These are phyloP conservation scores for Ochetophila trinervis DNA, from an alignment of 306 rosid species.

Conservation along the genomic window DNA sequence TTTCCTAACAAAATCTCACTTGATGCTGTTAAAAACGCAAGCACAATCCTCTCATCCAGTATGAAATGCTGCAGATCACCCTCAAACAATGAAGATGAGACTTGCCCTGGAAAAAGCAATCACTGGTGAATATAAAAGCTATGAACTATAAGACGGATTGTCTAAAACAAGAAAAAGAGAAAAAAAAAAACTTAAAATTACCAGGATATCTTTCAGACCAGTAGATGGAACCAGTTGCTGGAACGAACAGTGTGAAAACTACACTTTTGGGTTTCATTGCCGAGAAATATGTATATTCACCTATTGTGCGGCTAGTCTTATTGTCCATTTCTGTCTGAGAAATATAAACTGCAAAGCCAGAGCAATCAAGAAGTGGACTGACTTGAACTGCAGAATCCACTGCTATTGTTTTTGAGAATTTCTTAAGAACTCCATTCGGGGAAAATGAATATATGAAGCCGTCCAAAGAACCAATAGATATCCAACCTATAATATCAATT, in stretches of 20 bases:
- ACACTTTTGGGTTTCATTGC: constrained; percentile 53
- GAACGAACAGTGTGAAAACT: constrained; percentile 55
- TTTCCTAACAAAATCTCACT: constrained; percentile 44
- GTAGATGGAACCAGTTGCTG: constrained; percentile 66
- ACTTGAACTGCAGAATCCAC: constrained; percentile 51
- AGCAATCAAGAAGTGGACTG: constrained; percentile 68
- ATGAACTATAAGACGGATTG: neutral
- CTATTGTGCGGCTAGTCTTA: constrained; percentile 47
- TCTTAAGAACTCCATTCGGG: constrained; percentile 57
- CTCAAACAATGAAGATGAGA: constrained; percentile 35
- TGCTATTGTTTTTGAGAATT: constrained; percentile 53
- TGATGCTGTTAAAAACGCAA: constrained; percentile 71
- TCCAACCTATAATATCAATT: constrained; percentile 53
- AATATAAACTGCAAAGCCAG: constrained; percentile 63
- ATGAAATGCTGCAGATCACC: constrained; percentile 58
- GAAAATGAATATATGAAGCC: constrained; percentile 75
- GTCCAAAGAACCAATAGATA: constrained; percentile 73
- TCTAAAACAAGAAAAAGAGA: neutral
- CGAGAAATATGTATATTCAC: constrained; percentile 48
- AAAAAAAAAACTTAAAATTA: constrained; percentile 16
- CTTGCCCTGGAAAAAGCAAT: constrained; percentile 40
- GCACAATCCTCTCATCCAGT: constrained; percentile 61
- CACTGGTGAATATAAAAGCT: neutral
- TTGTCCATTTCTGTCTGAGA: constrained; percentile 72
- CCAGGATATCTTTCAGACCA: constrained; percentile 69